Evolutionary conservation across 176 grass and related monocot species (phyloP).

Genomic region (Rhynchospora breviuscula): DNA sequence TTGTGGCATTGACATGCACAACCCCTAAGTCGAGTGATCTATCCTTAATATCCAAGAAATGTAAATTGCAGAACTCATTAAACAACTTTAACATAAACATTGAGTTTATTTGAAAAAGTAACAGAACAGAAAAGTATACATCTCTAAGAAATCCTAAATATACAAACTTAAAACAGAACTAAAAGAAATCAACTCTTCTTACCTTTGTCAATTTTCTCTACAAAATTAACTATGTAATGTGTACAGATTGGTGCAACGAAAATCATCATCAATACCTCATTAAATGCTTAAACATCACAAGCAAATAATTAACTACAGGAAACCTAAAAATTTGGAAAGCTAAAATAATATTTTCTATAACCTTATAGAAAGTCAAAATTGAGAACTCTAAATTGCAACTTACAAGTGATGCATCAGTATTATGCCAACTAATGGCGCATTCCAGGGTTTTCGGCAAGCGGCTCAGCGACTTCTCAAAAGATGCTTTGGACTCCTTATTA

Average conservation of each 20-base stretch:
- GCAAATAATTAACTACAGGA: neutral
- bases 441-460: slow-evolving; percentile 63
- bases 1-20: neutral
- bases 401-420: slow-evolving; percentile 91
- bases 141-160: neutral
- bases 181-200: neutral
- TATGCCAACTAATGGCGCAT: slow-evolving; percentile 88
- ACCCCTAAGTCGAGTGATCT: neutral
- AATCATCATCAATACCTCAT: neutral
- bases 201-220: neutral
- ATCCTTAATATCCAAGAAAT: neutral
- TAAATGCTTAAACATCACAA: neutral
- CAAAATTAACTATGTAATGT: neutral
- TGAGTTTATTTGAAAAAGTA: neutral
- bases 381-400: slow-evolving; percentile 13
- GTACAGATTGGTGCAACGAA: neutral
- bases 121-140: neutral
- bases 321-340: neutral
- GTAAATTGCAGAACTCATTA: neutral
- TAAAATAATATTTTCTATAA: neutral
- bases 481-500: slow-evolving; percentile 84
- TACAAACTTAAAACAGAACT: neutral
- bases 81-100: neutral
- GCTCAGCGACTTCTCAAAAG: slow-evolving; percentile 82
- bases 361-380: neutral